These are phyloP conservation scores for Calonectria pseudoturangicola DNA, from an alignment of 2,329 filamentous ascomycete species.

Conservation along the genomic window DNA sequence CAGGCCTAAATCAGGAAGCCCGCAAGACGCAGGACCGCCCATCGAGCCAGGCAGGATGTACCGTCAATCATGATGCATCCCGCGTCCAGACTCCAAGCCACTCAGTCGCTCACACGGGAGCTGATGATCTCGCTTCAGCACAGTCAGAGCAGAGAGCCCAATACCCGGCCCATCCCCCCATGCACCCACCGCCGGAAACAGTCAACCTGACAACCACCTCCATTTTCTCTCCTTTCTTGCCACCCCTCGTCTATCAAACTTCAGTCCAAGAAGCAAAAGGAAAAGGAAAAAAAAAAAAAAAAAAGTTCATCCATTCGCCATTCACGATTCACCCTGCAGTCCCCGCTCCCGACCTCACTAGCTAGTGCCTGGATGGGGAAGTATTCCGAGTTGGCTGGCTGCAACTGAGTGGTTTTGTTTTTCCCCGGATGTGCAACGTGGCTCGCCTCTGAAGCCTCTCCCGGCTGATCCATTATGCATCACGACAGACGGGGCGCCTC, in stretches of 20 bases:
- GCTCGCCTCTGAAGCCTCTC: constrained; percentile 57
- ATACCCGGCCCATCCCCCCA: not conserved
- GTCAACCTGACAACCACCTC: constrained; percentile 4
- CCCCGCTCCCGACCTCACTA: constrained; percentile 35
- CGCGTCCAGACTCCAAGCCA: constrained; percentile 6
- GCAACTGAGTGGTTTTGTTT: constrained; percentile 56
- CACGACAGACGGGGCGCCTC: constrained; percentile 53
- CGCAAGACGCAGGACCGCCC: not conserved
- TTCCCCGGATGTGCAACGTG: constrained; percentile 60
- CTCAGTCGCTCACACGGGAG: constrained; percentile 12
- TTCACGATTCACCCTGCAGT: constrained; percentile 22
- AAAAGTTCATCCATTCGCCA: constrained; percentile 1
- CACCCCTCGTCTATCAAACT: not conserved
- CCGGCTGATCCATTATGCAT: constrained; percentile 55
- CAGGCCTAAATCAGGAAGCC: constrained; percentile 20
- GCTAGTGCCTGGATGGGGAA: constrained; percentile 25
- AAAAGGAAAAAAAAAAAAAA: constrained; percentile 7
- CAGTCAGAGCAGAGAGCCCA: constrained; percentile 1
- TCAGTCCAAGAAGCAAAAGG: constrained; percentile 4
- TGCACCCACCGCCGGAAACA: not conserved
- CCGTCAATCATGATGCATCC: constrained; percentile 22
- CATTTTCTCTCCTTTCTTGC: not conserved
- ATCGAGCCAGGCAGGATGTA: constrained; percentile 9
- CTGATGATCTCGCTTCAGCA: constrained; percentile 11
- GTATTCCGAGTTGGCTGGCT: constrained; percentile 51